Evolutionary conservation across 2,329 filamentous ascomycete species (phyloP), one percentile per base, ranked within the genome.

Genomic region (Helicocarpus griseus): DNA sequence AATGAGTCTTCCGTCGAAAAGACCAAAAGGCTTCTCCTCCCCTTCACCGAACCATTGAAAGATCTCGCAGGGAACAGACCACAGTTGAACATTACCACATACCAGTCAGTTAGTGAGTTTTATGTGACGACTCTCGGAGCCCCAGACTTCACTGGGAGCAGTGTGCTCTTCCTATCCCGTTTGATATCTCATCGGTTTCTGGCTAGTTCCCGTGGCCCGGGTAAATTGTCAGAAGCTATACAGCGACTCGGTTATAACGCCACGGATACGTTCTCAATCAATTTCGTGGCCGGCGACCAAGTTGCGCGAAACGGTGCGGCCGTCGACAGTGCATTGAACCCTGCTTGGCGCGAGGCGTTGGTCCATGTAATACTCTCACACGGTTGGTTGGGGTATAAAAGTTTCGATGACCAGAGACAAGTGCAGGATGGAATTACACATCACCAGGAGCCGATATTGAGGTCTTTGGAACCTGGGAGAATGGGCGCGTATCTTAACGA

Each of bases 401-500:
- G 22, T 8, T 44, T 44, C 4, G 24, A 9, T 4, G 40, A 44
- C 7, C 40, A 44, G 40, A 44, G 17, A 28, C 11, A 17, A 24
- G 3, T 2, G 22, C 40, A 44, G 40, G 22, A 44, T 44, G 40
- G 28, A 3, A 44, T 44, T 1, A 44, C 40, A 26, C 17, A 29
- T 44, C 40, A 22, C 24, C 40, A 44, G 14, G 40, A 19, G 40
- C 40, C 40, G 17, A 44, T 44, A 14, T 14, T 44, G 7, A 44
- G 28, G 28, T 44, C 24, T 4, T 14, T 44, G 22, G 40, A 44
- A 7, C 40, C 40, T 17, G 40, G 40, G 22, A 11, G 13, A 17
- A 47, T 47, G 44, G 67, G 68, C 3, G 60, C 58, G 5, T 74
- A 75, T 53, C 56, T 72, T 53, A 74, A 73, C 50, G 71, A 73